These are phyloP conservation scores for Melanopsichium pennsylvanicum DNA, from an alignment of 1,284 basidiomycete genomes.

Conservation along the genomic window DNA sequence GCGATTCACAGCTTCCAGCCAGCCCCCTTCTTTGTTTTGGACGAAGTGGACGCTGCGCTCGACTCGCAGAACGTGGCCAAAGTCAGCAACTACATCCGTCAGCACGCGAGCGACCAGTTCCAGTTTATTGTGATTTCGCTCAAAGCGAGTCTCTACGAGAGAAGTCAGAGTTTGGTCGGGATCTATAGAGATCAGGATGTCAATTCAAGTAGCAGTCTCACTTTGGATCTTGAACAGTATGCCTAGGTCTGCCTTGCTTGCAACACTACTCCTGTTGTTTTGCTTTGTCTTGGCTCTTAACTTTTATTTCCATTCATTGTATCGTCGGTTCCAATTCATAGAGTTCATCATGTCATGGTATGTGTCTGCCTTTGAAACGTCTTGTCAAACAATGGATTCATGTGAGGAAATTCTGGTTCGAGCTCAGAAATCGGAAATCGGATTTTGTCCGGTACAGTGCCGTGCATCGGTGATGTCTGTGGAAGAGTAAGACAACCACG, in stretches of 20 bases:
- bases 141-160: constrained; percentile 81
- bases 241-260: constrained; percentile 15
- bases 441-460: too few relatives aligned
- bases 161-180: constrained; percentile 87
- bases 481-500: too few relatives aligned
- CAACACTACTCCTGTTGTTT: background rate
- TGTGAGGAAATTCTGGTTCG: too few relatives aligned
- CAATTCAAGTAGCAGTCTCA: constrained; percentile 86
- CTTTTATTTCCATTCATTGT: too few relatives aligned
- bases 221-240: constrained; percentile 76
- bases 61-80: constrained; percentile 64
- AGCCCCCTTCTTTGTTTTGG: constrained; percentile 97
- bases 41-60: constrained; percentile 96
- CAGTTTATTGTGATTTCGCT: constrained; percentile 98
- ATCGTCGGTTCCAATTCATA: too few relatives aligned
- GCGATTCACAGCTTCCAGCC: constrained; percentile 94
- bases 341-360: too few relatives aligned
- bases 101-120: constrained; percentile 71
- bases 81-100: constrained; percentile 62
- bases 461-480: too few relatives aligned
- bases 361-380: too few relatives aligned
- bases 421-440: too few relatives aligned
- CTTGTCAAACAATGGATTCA: too few relatives aligned
- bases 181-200: constrained; percentile 92
- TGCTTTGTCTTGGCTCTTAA: too few relatives aligned